Evolutionary conservation across 2,329 filamentous ascomycete genomes (phyloP).

Genomic region (Clarireedia sp.): DNA sequence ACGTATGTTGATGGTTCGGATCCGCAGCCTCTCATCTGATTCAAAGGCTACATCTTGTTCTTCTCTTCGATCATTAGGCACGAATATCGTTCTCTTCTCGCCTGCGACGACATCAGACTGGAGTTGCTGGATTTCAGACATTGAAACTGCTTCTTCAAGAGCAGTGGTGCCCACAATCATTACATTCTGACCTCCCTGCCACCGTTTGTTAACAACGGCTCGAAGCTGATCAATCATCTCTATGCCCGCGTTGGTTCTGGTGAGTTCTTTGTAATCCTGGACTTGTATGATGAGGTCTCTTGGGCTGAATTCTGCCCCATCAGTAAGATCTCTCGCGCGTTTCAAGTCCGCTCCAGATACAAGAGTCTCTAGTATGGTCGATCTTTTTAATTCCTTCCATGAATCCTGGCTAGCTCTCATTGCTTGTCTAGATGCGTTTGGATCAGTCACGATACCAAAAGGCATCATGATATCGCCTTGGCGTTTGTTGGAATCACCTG

Average conservation of each 20-base stretch:
- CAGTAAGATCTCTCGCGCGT: constrained; percentile 25
- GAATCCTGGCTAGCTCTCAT: constrained; percentile 31
- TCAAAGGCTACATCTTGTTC: constrained; percentile 35
- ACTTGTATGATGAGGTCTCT: constrained; percentile 56
- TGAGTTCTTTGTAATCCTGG: constrained; percentile 73
- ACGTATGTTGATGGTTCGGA: constrained; percentile 51
- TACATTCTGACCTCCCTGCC: constrained; percentile 63
- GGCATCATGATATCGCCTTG: constrained; percentile 3
- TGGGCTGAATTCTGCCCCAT: constrained; percentile 11
- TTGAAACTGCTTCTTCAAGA: constrained; percentile 39
- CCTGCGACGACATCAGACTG: constrained; percentile 37
- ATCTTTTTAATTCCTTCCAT: constrained; percentile 56
- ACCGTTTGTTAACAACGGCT: constrained; percentile 61
- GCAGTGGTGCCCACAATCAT: constrained; percentile 74
- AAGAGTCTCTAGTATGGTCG: constrained; percentile 49
- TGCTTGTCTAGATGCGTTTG: neutral
- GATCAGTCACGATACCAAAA: constrained; percentile 1
- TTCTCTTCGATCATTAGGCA: constrained; percentile 40
- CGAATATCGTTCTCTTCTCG: constrained; percentile 44
- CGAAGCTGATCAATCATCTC: constrained; percentile 64
- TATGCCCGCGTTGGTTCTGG: constrained; percentile 58
- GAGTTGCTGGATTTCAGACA: constrained; percentile 35
- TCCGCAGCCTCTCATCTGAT: constrained; percentile 41
- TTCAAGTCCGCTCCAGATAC: constrained; percentile 39
- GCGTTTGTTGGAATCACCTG: neutral